Evolutionary conservation across 805 yeast genomes (phyloP).

Genomic region (Wickerhamiella nectarea): DNA sequence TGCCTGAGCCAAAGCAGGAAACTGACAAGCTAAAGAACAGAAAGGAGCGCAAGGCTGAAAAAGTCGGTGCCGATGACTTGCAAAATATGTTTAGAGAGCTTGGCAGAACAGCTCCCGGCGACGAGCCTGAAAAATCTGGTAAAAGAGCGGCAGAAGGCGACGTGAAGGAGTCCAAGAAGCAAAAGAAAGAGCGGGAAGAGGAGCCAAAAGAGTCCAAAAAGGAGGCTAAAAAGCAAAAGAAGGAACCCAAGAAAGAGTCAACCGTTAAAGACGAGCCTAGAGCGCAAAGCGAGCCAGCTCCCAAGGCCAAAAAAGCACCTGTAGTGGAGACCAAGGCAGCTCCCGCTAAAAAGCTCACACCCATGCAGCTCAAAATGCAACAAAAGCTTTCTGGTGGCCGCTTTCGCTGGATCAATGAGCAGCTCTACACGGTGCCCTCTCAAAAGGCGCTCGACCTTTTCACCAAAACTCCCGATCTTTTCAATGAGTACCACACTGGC

Average conservation of each 20-base stretch:
- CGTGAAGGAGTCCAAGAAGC: no score
- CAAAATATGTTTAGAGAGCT: constrained; percentile 15
- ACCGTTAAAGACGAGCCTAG: constrained; percentile 11
- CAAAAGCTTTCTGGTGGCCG: constrained; percentile 88
- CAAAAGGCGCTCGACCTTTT: constrained; percentile 61
- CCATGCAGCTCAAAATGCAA: constrained; percentile 90
- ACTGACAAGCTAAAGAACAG: constrained; percentile 6
- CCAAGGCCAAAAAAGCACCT: background rate
- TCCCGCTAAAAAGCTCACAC: constrained; percentile 37
- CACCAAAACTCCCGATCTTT: constrained; percentile 68
- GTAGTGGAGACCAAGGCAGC: background rate
- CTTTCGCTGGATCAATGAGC: constrained; percentile 97
- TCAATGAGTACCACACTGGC: constrained; percentile 91
- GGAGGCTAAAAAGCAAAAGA: constrained; percentile 4
- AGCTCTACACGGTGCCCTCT: constrained; percentile 77
- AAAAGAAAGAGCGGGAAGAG: background rate
- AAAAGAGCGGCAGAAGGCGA: no score
- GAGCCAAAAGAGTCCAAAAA: background rate
- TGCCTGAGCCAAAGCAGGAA: constrained; percentile 13
- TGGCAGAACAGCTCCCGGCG: background rate
- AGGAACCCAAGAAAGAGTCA: constrained; percentile 17
- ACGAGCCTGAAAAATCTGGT: background rate
- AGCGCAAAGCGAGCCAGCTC: background rate
- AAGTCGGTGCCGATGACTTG: constrained; percentile 12
- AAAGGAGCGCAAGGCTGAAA: constrained; percentile 5